Evolutionary conservation across 441 rosid genomes (phyloP).

Genomic region (Gossypium armourianum): DNA sequence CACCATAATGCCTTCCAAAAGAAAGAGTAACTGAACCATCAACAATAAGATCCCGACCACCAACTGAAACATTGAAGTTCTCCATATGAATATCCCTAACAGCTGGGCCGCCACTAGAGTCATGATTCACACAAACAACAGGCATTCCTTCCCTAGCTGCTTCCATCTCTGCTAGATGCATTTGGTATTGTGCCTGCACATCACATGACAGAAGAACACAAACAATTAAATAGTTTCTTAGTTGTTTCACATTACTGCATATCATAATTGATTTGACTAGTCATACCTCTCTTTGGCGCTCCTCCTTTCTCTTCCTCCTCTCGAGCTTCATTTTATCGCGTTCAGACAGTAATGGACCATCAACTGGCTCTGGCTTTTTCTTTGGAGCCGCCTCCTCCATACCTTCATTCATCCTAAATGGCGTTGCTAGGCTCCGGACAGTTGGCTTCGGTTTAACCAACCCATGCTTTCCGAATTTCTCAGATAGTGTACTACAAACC

Average conservation of each 20-base stretch:
- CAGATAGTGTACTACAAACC: constrained; percentile 69
- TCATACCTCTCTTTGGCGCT: constrained; percentile 81
- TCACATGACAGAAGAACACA: neutral
- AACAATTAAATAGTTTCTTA: neutral
- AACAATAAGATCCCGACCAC: constrained; percentile 91
- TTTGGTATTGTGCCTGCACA: constrained; percentile 66
- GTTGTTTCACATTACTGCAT: neutral
- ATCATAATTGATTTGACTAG: neutral
- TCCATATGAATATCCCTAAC: constrained; percentile 86
- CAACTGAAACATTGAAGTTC: constrained; percentile 78
- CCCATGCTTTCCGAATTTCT: constrained; percentile 85
- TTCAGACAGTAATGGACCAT: constrained; percentile 76
- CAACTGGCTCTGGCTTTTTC: constrained; percentile 76
- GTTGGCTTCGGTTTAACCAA: constrained; percentile 57
- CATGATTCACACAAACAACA: constrained; percentile 64
- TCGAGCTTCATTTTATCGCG: constrained; percentile 71
- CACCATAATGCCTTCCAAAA: constrained; percentile 89
- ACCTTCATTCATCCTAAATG: constrained; percentile 86
- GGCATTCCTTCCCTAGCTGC: constrained; percentile 92
- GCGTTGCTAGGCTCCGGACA: constrained; percentile 71
- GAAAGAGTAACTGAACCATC: constrained; percentile 79
- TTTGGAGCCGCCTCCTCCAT: constrained; percentile 80
- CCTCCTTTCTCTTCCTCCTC: constrained; percentile 86
- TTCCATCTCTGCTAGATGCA: constrained; percentile 93
- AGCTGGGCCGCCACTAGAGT: constrained; percentile 49